Conservation (phyloP, 192 early-diverging fungal species). For the Entomortierella beljakovae region DNA sequence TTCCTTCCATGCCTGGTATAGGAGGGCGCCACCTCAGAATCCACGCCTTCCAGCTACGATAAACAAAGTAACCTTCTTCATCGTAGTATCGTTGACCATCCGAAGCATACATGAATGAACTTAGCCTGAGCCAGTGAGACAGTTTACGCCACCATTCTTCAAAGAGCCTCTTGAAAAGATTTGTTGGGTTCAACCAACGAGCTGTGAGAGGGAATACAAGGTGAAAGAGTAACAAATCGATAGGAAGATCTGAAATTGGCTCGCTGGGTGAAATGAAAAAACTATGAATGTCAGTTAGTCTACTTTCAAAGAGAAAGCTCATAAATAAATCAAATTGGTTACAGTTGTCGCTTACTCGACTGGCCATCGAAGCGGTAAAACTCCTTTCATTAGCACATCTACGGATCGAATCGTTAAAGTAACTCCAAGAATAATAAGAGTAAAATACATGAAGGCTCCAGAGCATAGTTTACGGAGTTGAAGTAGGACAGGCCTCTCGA, state of each 20-base stretch:
- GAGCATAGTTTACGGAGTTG: constrained; percentile 86
- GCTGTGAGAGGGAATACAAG: constrained; percentile 79
- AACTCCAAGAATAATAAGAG: constrained; percentile 77
- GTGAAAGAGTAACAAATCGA: constrained; percentile 79
- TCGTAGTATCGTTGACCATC: constrained; percentile 63
- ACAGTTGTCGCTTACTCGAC: constrained; percentile 63
- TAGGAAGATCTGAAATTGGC: constrained; percentile 79
- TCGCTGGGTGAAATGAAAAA: constrained; percentile 56
- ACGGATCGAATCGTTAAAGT: constrained; percentile 62
- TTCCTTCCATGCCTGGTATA: constrained; percentile 56
- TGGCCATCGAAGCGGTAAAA: constrained; percentile 74
- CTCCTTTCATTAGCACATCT: constrained; percentile 36
- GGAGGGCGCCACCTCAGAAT: constrained; percentile 59
- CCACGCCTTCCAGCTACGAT: constrained; percentile 65
- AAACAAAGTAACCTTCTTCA: constrained; percentile 78
- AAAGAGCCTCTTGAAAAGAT: constrained; percentile 63
- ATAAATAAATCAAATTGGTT: not conserved
- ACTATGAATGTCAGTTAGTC: constrained; percentile 37
- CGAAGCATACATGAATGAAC: constrained; percentile 82
- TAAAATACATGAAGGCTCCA: constrained; percentile 86
- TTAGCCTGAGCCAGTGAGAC: constrained; percentile 74
- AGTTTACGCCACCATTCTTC: constrained; percentile 79
- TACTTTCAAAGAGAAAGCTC: not conserved
- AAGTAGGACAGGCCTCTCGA: constrained; percentile 78
- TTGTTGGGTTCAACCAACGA: constrained; percentile 69